phyloP scores from a whole-genome alignment of 1,284 basidiomycete species.

The Peniophora sp. region DNA sequence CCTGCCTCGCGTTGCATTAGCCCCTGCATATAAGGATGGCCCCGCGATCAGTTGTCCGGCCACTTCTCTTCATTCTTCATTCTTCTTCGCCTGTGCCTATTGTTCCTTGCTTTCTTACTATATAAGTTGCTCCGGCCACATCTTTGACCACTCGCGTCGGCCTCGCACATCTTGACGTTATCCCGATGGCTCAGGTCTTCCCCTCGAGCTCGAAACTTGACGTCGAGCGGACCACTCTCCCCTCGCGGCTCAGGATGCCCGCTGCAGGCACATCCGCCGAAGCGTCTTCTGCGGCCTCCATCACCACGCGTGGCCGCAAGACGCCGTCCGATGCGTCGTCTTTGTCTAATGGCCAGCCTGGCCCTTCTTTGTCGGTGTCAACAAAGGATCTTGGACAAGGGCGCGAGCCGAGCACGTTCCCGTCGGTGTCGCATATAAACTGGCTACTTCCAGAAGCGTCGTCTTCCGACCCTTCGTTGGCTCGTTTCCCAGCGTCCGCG shows the following conservation, averaged over 20 bases:
- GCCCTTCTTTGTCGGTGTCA: slow-evolving; percentile 2
- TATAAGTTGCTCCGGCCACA: not conserved
- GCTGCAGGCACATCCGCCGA: not conserved
- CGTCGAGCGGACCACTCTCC: not conserved
- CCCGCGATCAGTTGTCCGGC: too few relatives aligned
- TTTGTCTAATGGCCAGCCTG: not conserved
- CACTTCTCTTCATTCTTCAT: too few relatives aligned
- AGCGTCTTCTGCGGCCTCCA: not conserved
- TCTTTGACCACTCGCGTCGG: not conserved
- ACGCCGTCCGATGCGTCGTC: not conserved
- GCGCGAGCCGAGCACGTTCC: slow-evolving; percentile 4
- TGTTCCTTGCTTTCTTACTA: not conserved
- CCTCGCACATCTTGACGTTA: too few relatives aligned
- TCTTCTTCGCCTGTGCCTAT: too few relatives aligned
- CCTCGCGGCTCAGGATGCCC: not conserved
- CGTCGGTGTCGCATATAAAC: slow-evolving; percentile 9
- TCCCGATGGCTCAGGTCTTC: not conserved
- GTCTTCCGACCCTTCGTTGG: not conserved
- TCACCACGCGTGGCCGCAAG: too few relatives aligned
- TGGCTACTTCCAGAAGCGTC: slow-evolving; percentile 6
- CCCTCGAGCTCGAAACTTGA: slow-evolving; percentile 1
- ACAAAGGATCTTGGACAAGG: slow-evolving; percentile 3
- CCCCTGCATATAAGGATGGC: too few relatives aligned
- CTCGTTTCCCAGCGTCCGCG: not conserved
- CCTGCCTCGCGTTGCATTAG: too few relatives aligned